A percentile compares a stretch with the other conserved stretches of the same genome.
Conservation (phyloP, 768 basidiomycete species). For the Hygrocybe punicea region DNA sequence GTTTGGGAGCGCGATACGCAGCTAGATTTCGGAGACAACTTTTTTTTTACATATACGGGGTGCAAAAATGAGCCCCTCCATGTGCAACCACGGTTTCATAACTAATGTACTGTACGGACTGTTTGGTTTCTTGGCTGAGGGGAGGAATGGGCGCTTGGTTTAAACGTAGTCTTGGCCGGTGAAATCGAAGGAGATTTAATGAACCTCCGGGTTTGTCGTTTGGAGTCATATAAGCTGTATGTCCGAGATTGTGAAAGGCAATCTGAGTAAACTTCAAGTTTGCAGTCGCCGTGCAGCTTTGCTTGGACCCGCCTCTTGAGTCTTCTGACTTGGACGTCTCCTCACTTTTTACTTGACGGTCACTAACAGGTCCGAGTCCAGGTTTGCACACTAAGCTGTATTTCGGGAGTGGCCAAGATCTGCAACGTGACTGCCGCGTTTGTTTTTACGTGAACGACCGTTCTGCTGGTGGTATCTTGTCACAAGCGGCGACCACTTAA, state of each 20-base stretch:
- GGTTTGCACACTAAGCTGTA: too few relatives aligned
- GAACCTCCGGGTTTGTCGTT: slow-evolving; percentile 15
- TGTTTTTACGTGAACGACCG: background rate
- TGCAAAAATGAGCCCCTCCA: background rate
- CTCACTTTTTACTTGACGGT: too few relatives aligned
- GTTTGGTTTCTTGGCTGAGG: slow-evolving; percentile 50
- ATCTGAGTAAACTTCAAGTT: too few relatives aligned
- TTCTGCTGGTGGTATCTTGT: too few relatives aligned
- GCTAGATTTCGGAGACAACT: slow-evolving; percentile 60
- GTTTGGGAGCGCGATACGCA: slow-evolving; percentile 43
- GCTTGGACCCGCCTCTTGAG: too few relatives aligned
- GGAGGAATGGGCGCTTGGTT: slow-evolving; percentile 44
- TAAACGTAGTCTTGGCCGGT: slow-evolving; percentile 43
- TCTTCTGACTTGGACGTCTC: too few relatives aligned
- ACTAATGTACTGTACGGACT: slow-evolving; percentile 26
- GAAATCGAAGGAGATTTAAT: slow-evolving; percentile 46
- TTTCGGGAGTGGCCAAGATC: too few relatives aligned
- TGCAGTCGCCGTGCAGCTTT: too few relatives aligned
- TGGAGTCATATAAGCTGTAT: slow-evolving; percentile 4
- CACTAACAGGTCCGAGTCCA: background rate
- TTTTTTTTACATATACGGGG: background rate
- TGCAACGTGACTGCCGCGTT: background rate
- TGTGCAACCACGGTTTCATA: background rate
- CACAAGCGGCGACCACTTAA: too few relatives aligned
- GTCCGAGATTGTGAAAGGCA: background rate